Base-by-base conservation (phyloP, 2,329 filamentous ascomycete species). In the Fusarium annulatum region DNA sequence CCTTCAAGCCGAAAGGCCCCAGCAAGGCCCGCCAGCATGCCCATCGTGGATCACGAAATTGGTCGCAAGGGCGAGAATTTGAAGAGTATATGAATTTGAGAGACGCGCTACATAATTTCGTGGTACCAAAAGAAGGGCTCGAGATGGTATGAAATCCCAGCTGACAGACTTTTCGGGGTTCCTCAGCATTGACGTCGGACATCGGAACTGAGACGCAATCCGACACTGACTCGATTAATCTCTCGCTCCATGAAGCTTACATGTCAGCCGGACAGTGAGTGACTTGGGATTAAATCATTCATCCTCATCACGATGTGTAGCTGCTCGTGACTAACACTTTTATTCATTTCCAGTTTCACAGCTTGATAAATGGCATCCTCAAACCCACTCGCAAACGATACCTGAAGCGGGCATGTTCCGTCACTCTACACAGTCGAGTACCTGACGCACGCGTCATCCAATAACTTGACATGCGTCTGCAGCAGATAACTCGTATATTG, bases 11-110 rank as follows among this genome's bases (percentile, higher is more conserved):
- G 21, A 41, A 9, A 4, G 4, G 21, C 39, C 39, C 8, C 39
- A 41, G 2, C 21, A n/a, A 9, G 39, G 21, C 12, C 2, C 1
- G 19, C 21, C 0, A 41, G 8, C 5, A 21, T 9, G 1, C 12
- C 39, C 39, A 15, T 9, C 2, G 3, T 41, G 21, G 12, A 41
- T 21, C 14, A n/a, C 4, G 39, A n/a, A 9, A 41, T 8, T 5
- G 14, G 15, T 9, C 14, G 14, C 14, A 9, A 8, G 39, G 14
- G n/a, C 8, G 19, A n/a, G 14, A 9, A 14, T 9, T n/a, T 42
- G 21, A 42, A n/a, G 21, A 15, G 12, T 5, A 42, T 15, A 42
- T n/a, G 5, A n/a, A 42, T 8, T 15, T 42, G 21, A 42, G 39
- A 42, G 14, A n/a, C 39, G 5, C 15, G 21, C n/a, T n/a, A 9